Evolutionary conservation across 2,329 filamentous ascomycete genomes (phyloP).

Genomic region (Geosmithia morbida): DNA sequence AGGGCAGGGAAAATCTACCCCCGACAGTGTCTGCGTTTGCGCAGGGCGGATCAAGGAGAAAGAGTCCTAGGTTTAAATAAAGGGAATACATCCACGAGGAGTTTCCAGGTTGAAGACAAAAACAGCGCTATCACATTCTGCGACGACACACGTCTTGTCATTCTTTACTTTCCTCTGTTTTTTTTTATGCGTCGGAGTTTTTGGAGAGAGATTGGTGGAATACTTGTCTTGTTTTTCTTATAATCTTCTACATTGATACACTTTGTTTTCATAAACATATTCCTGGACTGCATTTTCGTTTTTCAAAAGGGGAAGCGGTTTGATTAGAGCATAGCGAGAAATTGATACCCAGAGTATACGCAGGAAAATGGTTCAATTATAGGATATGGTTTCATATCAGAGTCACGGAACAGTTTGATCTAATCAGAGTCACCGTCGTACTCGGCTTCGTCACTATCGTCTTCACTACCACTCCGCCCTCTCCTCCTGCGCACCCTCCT

Average conservation of each 20-base stretch:
- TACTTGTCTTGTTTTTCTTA: too few relatives aligned
- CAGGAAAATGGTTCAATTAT: background rate
- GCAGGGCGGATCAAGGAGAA: constrained; percentile 32
- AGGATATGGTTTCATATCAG: too few relatives aligned
- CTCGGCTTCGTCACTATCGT: background rate
- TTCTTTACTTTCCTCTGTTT: background rate
- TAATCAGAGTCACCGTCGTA: background rate
- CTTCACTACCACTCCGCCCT: background rate
- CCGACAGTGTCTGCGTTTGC: constrained; percentile 20
- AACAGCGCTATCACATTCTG: background rate
- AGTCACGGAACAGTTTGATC: too few relatives aligned
- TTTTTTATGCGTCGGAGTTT: background rate
- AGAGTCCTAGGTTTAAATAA: constrained; percentile 36
- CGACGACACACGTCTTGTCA: background rate
- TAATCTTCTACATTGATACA: too few relatives aligned
- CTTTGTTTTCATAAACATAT: background rate
- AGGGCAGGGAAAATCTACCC: constrained; percentile 38
- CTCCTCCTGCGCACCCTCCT: constrained; percentile 9
- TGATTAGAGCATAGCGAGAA: background rate
- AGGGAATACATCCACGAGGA: background rate
- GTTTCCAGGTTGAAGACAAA: too few relatives aligned
- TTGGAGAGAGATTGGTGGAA: background rate
- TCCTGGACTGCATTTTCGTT: background rate
- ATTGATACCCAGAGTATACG: background rate
- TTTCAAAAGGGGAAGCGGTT: background rate